Conservation (phyloP, 2,329 filamentous ascomycete species). For the Diaporthe eres region DNA sequence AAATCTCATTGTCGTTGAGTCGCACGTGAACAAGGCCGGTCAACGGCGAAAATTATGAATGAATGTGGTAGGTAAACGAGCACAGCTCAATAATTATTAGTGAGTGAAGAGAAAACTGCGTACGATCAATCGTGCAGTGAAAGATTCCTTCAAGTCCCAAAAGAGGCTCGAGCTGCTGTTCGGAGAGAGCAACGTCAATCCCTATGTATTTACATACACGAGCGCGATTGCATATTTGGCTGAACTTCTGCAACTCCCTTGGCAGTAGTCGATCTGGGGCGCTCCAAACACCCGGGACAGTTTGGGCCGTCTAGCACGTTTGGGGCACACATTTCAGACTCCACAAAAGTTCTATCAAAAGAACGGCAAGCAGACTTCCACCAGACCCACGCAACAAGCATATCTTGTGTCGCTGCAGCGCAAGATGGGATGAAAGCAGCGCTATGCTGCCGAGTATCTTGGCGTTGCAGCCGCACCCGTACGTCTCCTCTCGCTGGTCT, state of each 20-base stretch:
- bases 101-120: not conserved
- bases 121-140: not conserved
- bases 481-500: conserved; percentile 13
- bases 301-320: conserved; percentile 33
- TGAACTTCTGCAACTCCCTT: conserved; percentile 32
- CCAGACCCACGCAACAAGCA: not conserved
- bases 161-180: accelerated
- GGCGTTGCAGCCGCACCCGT: conserved; percentile 31
- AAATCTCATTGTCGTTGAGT: conserved; percentile 27
- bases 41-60: conserved; percentile 32
- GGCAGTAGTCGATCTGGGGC: conserved; percentile 17
- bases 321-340: conserved; percentile 10
- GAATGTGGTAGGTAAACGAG: not conserved
- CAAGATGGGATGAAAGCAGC: conserved; percentile 29
- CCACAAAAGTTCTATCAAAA: conserved; percentile 31
- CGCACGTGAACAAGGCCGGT: conserved; percentile 18
- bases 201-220: not conserved
- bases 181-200: not conserved
- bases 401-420: not conserved
- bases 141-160: not conserved
- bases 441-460: conserved; percentile 38
- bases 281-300: conserved; percentile 31
- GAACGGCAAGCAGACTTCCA: conserved; percentile 7
- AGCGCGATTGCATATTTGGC: conserved; percentile 16
- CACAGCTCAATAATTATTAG: conserved; percentile 8